Evolutionary conservation across 352 stramenopile species (phyloP).

Genomic region (Phytophthora lateralis): DNA sequence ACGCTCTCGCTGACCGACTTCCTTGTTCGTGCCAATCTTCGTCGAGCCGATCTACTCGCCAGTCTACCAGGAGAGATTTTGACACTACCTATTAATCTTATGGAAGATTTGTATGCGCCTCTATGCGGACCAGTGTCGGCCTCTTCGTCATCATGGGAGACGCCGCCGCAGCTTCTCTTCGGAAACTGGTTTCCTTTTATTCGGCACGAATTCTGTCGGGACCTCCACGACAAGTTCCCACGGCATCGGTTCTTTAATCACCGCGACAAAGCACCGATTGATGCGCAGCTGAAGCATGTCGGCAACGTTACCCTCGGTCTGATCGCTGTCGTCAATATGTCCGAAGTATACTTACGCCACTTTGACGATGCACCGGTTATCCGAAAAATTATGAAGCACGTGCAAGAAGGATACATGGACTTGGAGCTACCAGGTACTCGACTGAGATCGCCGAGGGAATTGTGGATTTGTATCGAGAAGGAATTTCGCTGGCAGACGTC

Average conservation of each 20-base stretch:
- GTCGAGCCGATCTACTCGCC: constrained; percentile 13
- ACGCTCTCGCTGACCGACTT: constrained; percentile 18
- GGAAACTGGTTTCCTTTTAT: constrained; percentile 31
- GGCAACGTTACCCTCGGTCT: constrained; percentile 26
- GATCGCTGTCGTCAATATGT: constrained; percentile 35
- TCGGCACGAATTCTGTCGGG: constrained; percentile 30
- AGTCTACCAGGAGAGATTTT: constrained; percentile 14
- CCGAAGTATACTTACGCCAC: constrained; percentile 33
- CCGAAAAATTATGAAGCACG: constrained; percentile 47
- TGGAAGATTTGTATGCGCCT: constrained; percentile 38
- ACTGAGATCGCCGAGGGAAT: constrained; percentile 32
- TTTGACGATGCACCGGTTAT: constrained; percentile 37
- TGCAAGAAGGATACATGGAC: constrained; percentile 38
- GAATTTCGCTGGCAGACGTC: constrained; percentile 33
- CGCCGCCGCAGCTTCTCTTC: constrained; percentile 23
- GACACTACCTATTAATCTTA: constrained; percentile 28
- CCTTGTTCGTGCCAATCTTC: constrained; percentile 28
- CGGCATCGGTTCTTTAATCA: constrained; percentile 29
- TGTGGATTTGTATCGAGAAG: constrained; percentile 26
- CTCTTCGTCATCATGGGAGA: constrained; percentile 11
- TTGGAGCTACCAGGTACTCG: constrained; percentile 26
- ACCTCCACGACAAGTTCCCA: constrained; percentile 31
- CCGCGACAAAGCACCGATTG: not conserved
- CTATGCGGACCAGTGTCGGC: constrained; percentile 27
- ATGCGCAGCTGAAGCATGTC: constrained; percentile 31